These are phyloP conservation scores for Drechslerella stenobrocha DNA, from an alignment of 2,329 filamentous ascomycete species.

Conservation along the genomic window DNA sequence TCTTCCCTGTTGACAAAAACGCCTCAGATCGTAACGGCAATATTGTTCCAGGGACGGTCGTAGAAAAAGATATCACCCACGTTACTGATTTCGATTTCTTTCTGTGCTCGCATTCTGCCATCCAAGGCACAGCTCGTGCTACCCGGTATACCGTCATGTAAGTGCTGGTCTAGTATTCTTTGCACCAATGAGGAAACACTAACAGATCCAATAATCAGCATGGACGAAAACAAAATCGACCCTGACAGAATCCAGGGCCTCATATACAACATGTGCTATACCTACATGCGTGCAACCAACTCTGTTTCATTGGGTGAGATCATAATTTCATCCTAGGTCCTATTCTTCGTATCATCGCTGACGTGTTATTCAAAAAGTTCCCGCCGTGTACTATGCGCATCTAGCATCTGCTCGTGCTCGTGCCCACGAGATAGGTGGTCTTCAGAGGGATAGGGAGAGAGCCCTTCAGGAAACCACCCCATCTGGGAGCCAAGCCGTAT, in stretches of 20 bases:
- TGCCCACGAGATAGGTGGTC: conserved; percentile 64
- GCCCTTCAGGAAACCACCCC: conserved; percentile 23
- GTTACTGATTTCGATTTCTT: conserved; percentile 91
- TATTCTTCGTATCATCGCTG: conserved; percentile 14
- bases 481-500: conserved; percentile 19
- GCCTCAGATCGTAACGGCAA: conserved; percentile 76
- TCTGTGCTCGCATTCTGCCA: conserved; percentile 71
- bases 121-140: conserved; percentile 90
- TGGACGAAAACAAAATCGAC: conserved; percentile 73
- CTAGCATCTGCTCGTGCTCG: conserved; percentile 79
- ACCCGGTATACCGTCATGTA: conserved; percentile 85
- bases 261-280: conserved; percentile 93
- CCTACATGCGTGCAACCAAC: conserved; percentile 88
- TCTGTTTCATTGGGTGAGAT: conserved; percentile 73
- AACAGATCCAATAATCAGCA: conserved; percentile 28
- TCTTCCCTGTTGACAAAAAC: conserved; percentile 71
- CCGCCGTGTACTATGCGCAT: conserved; percentile 95
- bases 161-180: not conserved
- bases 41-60: conserved; percentile 78
- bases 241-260: conserved; percentile 76
- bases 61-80: conserved; percentile 87
- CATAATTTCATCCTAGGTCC: not conserved
- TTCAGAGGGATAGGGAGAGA: conserved; percentile 53
- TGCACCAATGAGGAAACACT: not conserved
- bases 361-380: conserved; percentile 57